Base-by-base conservation (phyloP, 306 rosid species). In the Arachis hypogaea region DNA sequence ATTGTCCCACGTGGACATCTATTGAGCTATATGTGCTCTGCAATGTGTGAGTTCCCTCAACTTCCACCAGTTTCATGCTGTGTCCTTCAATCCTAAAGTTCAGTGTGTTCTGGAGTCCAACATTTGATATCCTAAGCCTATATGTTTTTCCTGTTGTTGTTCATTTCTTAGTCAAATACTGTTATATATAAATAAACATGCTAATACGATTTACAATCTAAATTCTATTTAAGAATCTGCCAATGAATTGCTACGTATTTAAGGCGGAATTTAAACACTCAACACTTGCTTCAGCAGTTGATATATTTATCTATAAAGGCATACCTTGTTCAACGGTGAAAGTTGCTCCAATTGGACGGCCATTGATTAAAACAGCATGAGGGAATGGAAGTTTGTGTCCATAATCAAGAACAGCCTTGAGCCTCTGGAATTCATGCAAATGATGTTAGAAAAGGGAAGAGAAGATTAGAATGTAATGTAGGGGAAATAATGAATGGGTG, bases 1-100 rank as follows among this genome's bases (percentile, higher is more conserved):
- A 94, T 16, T 94, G 98, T 38, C 98, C 98, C 7, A 84, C 97
- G 46, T 94, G 97, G 75, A 91, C 86, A 76, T 94, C 98, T 29
- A 94, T 76, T 7, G 96, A 90, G 1, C 92, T 84, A 74, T 89
- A 94, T 0, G 78, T 74, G 12, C 94, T 89, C 62, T 94, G 96
- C 28, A 89, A 5, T 1, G 98, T 91, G 89, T 94, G 98, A 41
- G 97, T 91, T 62, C 98, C 98, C 56, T 94, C 97, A 36, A 91
- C 98, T 81, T 94, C 98, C 44, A 91, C 97, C 68, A 94, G 56
- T 66, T 81, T 85, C 97, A 94, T 72, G 73, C 9, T 6, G 64
- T 94, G 97, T 5, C 84, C 96, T 74, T 94, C 87, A 71, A 94
- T 88, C 77, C 97, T 81, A 59, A 94, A 91, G 83, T 94, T 94